These are phyloP conservation scores for Rusavskia elegans DNA, from an alignment of 495 filamentous ascomycete genomes.

Conservation along the genomic window DNA sequence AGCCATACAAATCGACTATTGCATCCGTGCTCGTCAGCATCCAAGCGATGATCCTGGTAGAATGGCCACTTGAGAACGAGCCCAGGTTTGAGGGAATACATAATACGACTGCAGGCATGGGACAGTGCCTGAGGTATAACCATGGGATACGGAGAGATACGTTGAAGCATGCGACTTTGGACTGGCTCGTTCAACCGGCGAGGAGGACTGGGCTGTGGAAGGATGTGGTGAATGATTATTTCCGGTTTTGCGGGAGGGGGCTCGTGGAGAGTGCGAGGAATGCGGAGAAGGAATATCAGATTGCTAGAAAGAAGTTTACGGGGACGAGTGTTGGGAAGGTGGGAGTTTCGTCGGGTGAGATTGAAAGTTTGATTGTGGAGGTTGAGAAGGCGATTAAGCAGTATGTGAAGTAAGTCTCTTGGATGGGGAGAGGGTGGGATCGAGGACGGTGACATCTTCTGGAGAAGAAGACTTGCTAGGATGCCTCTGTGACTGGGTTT, in stretches of 20 bases:
- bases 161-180: conserved; percentile 27
- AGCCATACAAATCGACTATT: conserved; percentile 34
- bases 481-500: too few relatives aligned
- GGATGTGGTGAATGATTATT: conserved; percentile 2
- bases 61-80: conserved; percentile 42
- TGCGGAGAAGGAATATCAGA: neutral
- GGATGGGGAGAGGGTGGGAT: neutral
- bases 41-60: conserved; percentile 45
- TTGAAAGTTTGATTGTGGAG: too few relatives aligned
- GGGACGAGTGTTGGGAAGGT: neutral
- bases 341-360: neutral
- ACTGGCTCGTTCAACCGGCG: conserved; percentile 23
- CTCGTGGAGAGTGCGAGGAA: neutral
- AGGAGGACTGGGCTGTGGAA: conserved; percentile 4
- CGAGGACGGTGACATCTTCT: neutral
- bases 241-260: neutral
- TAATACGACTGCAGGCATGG: conserved; percentile 11
- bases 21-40: conserved; percentile 44
- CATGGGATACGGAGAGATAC: conserved; percentile 21
- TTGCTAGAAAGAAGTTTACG: neutral
- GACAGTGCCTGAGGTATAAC: conserved; percentile 17
- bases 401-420: neutral
- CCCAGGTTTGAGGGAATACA: conserved; percentile 25
- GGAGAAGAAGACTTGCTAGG: too few relatives aligned
- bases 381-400: neutral